Evolutionary conservation across 2,329 filamentous ascomycete genomes (phyloP).

Genomic region (Thermoascus crustaceus): DNA sequence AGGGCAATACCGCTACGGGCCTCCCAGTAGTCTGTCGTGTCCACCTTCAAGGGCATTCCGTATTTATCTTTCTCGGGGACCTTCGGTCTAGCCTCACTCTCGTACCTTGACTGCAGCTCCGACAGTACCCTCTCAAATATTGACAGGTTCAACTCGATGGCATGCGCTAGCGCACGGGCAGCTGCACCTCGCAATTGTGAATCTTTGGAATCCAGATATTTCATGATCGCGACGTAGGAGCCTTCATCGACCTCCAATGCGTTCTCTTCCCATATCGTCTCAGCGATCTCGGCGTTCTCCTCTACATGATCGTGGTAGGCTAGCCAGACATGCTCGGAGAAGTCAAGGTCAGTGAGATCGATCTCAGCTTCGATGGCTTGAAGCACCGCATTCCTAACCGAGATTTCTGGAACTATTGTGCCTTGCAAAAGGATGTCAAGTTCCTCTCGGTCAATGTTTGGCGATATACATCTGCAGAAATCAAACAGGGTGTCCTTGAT

Average conservation of each 20-base stretch:
- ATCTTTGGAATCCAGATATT: conserved; percentile 73
- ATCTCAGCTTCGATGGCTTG: conserved; percentile 88
- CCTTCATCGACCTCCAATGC: conserved; percentile 61
- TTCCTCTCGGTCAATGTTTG: conserved; percentile 67
- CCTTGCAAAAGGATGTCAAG: conserved; percentile 69
- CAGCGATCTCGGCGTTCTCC: conserved; percentile 75
- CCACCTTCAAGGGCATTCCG: conserved; percentile 86
- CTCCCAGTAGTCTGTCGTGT: conserved; percentile 86
- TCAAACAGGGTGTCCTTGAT: conserved; percentile 89
- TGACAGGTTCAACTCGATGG: conserved; percentile 53
- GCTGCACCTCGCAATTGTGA: conserved; percentile 75
- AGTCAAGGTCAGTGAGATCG: conserved; percentile 78
- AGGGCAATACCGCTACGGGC: conserved; percentile 79
- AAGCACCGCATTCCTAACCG: conserved; percentile 74
- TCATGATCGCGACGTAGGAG: conserved; percentile 59
- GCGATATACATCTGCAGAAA: conserved; percentile 72
- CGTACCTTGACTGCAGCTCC: conserved; percentile 62
- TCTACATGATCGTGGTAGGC: conserved; percentile 83
- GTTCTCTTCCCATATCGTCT: conserved; percentile 93
- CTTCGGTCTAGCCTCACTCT: conserved; percentile 71
- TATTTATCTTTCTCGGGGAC: conserved; percentile 82
- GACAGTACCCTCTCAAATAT: conserved; percentile 56
- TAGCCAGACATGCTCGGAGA: conserved; percentile 88
- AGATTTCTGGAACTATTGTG: conserved; percentile 66
- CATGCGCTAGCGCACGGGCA: conserved; percentile 70